Percentiles rank a stretch among this genome's conserved stretches.
These are phyloP conservation scores for Ophiocordyceps camponoti-floridani DNA, from an alignment of 2,329 filamentous ascomycete species.

Conservation along the genomic window DNA sequence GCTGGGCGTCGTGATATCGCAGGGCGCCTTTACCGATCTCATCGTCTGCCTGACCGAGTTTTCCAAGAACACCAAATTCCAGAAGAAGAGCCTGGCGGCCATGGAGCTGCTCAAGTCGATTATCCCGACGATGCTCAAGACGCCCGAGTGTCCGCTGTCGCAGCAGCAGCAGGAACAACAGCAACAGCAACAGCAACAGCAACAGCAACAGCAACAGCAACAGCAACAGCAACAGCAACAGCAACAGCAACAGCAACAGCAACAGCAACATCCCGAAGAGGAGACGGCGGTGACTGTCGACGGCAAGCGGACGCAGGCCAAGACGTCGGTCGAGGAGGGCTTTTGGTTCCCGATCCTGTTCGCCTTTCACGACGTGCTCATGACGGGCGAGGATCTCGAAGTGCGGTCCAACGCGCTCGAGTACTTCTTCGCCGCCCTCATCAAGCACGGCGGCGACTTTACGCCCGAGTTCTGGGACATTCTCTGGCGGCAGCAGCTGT, in stretches of 20 bases:
- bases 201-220: no score
- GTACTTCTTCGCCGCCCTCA: conserved; percentile 89
- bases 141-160: conserved; percentile 84
- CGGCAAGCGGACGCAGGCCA: conserved; percentile 36
- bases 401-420: conserved; percentile 81
- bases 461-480: conserved; percentile 96
- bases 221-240: conserved; percentile 15
- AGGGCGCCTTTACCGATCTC: conserved; percentile 90
- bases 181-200: no score
- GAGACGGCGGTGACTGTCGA: conserved; percentile 20
- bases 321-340: conserved; percentile 85
- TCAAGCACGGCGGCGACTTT: conserved; percentile 80
- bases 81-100: conserved; percentile 93
- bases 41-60: conserved; percentile 96
- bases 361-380: conserved; percentile 94
- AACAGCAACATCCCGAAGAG: no score
- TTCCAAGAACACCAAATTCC: conserved; percentile 95
- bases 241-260: no score
- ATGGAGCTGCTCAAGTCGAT: conserved; percentile 90
- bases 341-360: conserved; percentile 98
- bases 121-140: conserved; percentile 86
- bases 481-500: conserved; percentile 88
- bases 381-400: conserved; percentile 97
- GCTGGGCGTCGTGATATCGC: conserved; percentile 89
- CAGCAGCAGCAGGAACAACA: conserved; percentile 15